These are phyloP conservation scores for Tylopilus intermedius DNA, from an alignment of 768 basidiomycete species.

Conservation along the genomic window DNA sequence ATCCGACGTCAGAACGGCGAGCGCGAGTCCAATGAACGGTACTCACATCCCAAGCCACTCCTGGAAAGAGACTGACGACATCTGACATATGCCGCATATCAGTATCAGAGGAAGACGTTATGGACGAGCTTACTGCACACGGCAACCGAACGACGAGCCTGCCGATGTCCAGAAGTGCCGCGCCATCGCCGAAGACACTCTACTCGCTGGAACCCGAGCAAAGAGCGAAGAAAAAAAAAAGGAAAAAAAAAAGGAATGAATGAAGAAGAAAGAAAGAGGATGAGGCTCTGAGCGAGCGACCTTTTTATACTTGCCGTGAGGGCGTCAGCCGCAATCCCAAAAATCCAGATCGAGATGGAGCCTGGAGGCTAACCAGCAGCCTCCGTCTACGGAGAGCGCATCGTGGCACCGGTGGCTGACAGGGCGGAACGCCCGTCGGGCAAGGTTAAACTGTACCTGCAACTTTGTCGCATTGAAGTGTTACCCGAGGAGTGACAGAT, in stretches of 20 bases:
- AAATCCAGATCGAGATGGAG: not conserved
- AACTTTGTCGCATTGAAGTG: too few species aligned
- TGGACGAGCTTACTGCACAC: not conserved
- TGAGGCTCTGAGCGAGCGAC: not conserved
- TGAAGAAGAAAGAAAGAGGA: constrained; percentile 1
- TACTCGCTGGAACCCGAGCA: constrained; percentile 1
- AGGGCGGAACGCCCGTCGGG: too few species aligned
- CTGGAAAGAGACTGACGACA: not conserved
- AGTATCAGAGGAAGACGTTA: not conserved
- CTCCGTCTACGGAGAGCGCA: not conserved
- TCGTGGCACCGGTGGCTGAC: not conserved
- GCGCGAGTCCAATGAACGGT: not conserved
- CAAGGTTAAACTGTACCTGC: too few species aligned
- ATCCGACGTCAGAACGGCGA: not conserved
- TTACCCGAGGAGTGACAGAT: not conserved
- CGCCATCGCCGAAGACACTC: not conserved
- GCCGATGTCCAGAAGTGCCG: not conserved
- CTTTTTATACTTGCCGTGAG: not conserved
- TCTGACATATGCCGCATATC: not conserved
- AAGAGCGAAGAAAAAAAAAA: not conserved
- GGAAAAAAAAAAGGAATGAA: not conserved
- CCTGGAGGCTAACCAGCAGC: not conserved
- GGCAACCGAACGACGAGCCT: not conserved
- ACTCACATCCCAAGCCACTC: constrained; percentile 1
- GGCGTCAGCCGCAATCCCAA: constrained; percentile 5